Evolutionary conservation across 2,329 filamentous ascomycete species (phyloP), one percentile per base, ranked within the genome.

Genomic region (Penicillium palitans): DNA sequence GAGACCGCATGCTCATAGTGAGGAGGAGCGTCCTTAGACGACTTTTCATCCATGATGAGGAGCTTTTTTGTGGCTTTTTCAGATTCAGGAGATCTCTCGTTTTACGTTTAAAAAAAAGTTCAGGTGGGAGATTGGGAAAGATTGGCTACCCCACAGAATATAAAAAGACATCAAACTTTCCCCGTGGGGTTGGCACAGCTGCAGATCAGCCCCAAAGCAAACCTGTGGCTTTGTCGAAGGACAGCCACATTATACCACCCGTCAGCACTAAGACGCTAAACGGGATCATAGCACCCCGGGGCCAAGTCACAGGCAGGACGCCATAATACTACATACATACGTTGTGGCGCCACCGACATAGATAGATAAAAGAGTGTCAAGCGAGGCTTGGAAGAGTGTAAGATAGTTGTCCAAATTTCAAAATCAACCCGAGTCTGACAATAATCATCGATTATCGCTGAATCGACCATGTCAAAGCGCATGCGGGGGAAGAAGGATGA

Each of bases 21-120:
- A 39, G 57, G 31, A 15, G 41, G 24, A 21, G 54, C 35, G 6
- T 29, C 52, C 15, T 46, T 15, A 6, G 52, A 12, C 24, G 31
- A 35, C 33, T 63, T 63, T 40, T 60, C 60, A 21, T 50, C 48
- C 61, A 63, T 63, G 44, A 40, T 33, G 19, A 19, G n/a, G n/a
- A 25, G 29, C 19, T 17, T 27, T 46, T 19, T 15, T n/a, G 9
- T 56, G 6, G 6, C 37, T 42, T 13, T 13, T 29, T 40, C 13
- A n/a, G 15, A 12, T 37, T 25, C 21, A 37, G 31, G 5, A 37
- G 15, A 21, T 19, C 25, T 31, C 10, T 13, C 10, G 8, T 9
- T 27, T 45, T 47, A 9, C 19, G n/a, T 33, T 48, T 17, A 0
- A 21, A 39, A 39, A 48, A 8, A 7, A 31, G 10, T 29, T 21